Base-by-base conservation (phyloP, 495 filamentous ascomycete species). In the Penicillium chermesinum region DNA sequence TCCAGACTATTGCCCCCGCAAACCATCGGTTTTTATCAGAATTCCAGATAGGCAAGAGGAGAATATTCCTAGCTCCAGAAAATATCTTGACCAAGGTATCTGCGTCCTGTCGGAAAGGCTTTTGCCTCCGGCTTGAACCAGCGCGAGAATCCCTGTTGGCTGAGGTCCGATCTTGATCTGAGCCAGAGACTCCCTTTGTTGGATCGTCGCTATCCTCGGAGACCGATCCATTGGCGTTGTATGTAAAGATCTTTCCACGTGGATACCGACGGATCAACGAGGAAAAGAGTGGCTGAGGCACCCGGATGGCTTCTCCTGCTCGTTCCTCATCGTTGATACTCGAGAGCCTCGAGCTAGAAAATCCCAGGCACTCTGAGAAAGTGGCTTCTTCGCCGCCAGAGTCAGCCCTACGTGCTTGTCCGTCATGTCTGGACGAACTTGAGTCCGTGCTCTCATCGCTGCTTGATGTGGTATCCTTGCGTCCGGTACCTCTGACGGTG, bases 1-100 rank as follows among this genome's bases (percentile, higher is more conserved):
- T 81, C 79, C 80, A 87, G 2, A 76, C 70, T 17, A 87, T 64
- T 0, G 69, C 63, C 10, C 79, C 81, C 0, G 82, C 70, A 62
- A 79, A 85, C 77, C 83, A 88, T 30, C 80, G 59, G 5, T 71
- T 65, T 35, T 71, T 65, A 38, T 76, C 72, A 4, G 76, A 69
- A 51, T 86, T 78, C 78, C 83, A 88, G 0, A 87, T 63, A 0
- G 84, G 83, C 13, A 59, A 33, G 15, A 62, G 45, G 13, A 62
- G 48, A 12, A 61, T 54, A 19, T 48, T 62, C 14, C 64, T 49
- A 17, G 64, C 58, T 7, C 38, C 47, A 7, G 44, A 22, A 20
- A 64, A 54, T 2, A 59, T 50, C 17, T 48, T 51, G 48, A 61
- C 57, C 25, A 66, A 41, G 15, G 50, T 38, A 1, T 45, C 18